Conservation (phyloP, 139 green algal species). For the Chlorella sorokiniana region DNA sequence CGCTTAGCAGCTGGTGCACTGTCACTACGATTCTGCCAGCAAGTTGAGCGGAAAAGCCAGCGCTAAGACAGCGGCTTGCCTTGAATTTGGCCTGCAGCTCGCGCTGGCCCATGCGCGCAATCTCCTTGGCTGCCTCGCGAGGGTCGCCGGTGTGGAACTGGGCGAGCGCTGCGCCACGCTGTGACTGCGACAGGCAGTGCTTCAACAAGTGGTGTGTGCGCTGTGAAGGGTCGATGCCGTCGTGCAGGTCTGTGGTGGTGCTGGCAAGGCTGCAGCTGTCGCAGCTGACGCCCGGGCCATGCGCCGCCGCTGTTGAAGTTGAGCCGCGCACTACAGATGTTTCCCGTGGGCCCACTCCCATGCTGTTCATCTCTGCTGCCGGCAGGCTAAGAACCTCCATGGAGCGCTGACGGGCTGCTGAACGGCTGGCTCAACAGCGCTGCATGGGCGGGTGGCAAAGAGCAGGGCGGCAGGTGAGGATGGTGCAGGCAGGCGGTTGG, state of each 20-base stretch:
- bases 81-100: conserved; percentile 56
- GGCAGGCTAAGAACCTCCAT: not conserved
- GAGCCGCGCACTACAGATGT: not conserved
- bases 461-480: too few relatives aligned
- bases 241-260: not conserved
- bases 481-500: too few relatives aligned
- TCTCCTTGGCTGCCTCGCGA: conserved; percentile 49
- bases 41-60: too few relatives aligned
- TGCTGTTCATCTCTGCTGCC: not conserved
- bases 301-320: not conserved
- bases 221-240: not conserved
- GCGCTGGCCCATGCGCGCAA: conserved; percentile 52
- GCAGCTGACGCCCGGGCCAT: not conserved
- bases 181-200: conserved; percentile 45
- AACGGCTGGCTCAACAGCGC: not conserved
- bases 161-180: conserved; percentile 28
- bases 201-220: conserved; percentile 54
- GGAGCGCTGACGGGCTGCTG: not conserved
- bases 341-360: not conserved
- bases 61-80: not conserved
- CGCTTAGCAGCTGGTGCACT: too few relatives aligned
- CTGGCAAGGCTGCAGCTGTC: not conserved
- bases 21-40: too few relatives aligned
- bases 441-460: too few relatives aligned
- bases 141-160: conserved; percentile 48